Evolutionary conservation across 257 asterid genomes (phyloP).

Genomic region (Haberlea rhodopensis): DNA sequence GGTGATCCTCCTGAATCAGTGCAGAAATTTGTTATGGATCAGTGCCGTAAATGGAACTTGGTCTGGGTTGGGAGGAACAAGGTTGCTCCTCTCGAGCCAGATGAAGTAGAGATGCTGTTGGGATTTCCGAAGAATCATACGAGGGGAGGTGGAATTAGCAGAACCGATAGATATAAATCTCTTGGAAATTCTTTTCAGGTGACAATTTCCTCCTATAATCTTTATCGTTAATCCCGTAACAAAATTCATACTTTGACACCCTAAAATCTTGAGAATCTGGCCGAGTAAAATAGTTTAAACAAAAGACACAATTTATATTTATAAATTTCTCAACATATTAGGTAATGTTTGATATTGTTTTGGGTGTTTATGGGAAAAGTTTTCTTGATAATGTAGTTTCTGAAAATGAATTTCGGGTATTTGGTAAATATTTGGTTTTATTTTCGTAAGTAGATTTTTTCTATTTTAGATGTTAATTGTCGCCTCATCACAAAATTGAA

Average conservation of each 20-base stretch:
- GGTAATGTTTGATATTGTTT: not conserved
- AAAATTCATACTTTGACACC: not conserved
- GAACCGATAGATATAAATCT: conserved; percentile 80
- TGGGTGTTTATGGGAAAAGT: not conserved
- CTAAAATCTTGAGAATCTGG: not conserved
- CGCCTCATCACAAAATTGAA: not conserved
- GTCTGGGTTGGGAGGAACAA: conserved; percentile 90
- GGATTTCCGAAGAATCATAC: conserved; percentile 91
- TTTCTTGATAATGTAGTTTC: too few relatives aligned
- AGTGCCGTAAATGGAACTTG: conserved; percentile 85
- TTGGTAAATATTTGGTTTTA: too few relatives aligned
- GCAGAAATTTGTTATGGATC: conserved; percentile 46
- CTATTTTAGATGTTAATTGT: not conserved
- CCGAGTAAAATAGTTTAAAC: not conserved
- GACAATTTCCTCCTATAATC: conserved; percentile 17
- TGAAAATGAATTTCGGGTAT: too few relatives aligned
- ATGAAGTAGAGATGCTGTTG: conserved; percentile 71
- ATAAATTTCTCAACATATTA: not conserved
- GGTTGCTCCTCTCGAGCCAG: conserved; percentile 82
- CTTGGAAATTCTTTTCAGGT: conserved; percentile 95
- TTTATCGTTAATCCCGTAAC: not conserved
- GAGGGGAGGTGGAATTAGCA: conserved; percentile 85
- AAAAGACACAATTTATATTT: too few relatives aligned
- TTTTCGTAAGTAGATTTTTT: not conserved
- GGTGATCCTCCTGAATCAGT: conserved; percentile 58